Evolutionary conservation across 176 grass and related monocot genomes (phyloP).

Genomic region (Cymbopogon citratus): DNA sequence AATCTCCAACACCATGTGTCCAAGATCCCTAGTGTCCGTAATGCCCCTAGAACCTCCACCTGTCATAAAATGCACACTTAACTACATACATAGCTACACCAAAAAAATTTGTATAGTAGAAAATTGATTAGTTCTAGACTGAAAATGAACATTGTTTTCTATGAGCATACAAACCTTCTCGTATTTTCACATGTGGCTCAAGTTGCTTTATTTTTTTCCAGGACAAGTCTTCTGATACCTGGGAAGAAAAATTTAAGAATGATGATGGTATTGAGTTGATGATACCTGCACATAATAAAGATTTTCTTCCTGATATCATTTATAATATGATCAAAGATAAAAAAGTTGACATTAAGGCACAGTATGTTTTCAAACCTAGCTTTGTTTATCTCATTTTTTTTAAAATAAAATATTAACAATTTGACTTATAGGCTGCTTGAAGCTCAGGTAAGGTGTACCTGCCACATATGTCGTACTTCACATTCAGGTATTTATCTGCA

Average conservation of each 20-base stretch:
- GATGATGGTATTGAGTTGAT: neutral
- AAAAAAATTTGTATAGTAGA: no score
- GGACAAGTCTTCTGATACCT: neutral
- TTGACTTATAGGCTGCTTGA: neutral
- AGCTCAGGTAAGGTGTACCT: neutral
- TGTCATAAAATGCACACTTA: no score
- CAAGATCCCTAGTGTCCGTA: no score
- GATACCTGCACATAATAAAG: neutral
- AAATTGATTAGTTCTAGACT: no score
- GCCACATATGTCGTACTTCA: neutral
- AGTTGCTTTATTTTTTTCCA: neutral
- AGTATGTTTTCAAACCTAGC: neutral
- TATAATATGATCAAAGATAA: fast-evolving
- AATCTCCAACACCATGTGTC: no score
- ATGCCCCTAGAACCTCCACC: no score
- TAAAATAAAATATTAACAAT: neutral
- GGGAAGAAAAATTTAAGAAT: neutral
- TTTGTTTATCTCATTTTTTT: neutral
- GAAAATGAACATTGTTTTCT: no score
- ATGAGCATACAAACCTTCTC: no score
- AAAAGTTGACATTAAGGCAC: neutral
- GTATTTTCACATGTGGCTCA: no score
- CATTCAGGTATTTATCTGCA: no score
- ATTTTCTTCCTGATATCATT: neutral
- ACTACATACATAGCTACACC: no score